These are phyloP conservation scores for Aciculosporium take DNA, from an alignment of 2,329 filamentous ascomycete genomes.

Conservation along the genomic window DNA sequence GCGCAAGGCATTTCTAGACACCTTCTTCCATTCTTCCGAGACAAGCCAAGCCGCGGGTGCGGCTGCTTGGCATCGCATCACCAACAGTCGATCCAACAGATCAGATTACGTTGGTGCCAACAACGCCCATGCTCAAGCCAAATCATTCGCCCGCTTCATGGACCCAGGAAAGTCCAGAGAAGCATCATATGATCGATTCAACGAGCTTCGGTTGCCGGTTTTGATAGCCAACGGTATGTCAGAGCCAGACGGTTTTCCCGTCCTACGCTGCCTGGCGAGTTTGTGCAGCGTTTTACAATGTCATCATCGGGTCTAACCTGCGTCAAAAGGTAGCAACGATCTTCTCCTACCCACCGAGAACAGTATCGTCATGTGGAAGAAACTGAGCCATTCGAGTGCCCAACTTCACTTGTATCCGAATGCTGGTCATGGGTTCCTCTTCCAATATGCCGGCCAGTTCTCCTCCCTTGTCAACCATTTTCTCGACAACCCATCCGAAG, in stretches of 20 bases:
- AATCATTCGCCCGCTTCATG: conserved; percentile 22
- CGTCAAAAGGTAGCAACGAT: conserved; percentile 19
- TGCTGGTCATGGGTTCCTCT: conserved; percentile 23
- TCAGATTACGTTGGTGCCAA: conserved; percentile 13
- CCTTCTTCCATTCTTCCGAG: conserved; percentile 20
- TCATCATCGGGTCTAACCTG: not conserved
- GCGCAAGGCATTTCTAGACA: conserved; percentile 17
- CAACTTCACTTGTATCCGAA: conserved; percentile 22
- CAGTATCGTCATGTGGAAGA: conserved; percentile 23
- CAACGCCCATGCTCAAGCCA: conserved; percentile 16
- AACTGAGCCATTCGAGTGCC: conserved; percentile 16
- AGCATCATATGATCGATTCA: conserved; percentile 20
- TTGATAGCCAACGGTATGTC: conserved; percentile 24
- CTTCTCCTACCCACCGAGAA: conserved; percentile 22
- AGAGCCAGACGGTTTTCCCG: not conserved
- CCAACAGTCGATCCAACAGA: conserved; percentile 13
- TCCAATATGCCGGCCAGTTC: conserved; percentile 19
- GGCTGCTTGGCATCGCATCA: conserved; percentile 22
- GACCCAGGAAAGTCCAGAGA: conserved; percentile 18
- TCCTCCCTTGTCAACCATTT: conserved; percentile 20
- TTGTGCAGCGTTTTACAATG: not conserved
- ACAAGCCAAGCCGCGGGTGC: conserved; percentile 18
- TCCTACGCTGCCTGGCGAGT: not conserved
- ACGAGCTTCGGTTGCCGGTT: conserved; percentile 21
- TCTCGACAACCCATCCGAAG: conserved; percentile 9